Evolutionary conservation across 805 yeast genomes (phyloP).

Genomic region (Nakazawaea sp.): DNA sequence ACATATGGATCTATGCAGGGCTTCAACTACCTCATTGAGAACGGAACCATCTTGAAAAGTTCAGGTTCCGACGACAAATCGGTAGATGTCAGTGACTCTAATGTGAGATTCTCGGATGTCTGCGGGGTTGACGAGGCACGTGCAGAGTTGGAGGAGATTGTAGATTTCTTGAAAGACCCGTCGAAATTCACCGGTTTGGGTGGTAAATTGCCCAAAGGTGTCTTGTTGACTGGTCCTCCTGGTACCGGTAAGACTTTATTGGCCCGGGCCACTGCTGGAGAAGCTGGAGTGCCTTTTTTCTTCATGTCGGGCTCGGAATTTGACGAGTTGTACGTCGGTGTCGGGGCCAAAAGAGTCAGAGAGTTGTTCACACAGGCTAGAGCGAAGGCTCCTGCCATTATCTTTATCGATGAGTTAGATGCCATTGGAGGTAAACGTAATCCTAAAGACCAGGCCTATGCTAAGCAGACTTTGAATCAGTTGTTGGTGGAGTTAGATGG

Average conservation of each 20-base stretch:
- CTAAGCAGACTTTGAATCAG: constrained; percentile 95
- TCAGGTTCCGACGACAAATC: constrained; percentile 70
- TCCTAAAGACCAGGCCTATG: constrained; percentile 96
- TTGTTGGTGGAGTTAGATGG: constrained; percentile 95
- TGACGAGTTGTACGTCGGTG: constrained; percentile 97
- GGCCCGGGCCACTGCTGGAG: constrained; percentile 98
- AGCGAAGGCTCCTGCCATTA: constrained; percentile 92
- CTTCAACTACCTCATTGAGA: constrained; percentile 73
- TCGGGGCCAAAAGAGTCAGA: constrained; percentile 96
- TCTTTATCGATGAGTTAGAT: constrained; percentile 95
- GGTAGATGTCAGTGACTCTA: constrained; percentile 77
- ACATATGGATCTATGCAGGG: constrained; percentile 79
- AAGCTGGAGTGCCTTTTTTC: constrained; percentile 97
- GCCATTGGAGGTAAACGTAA: constrained; percentile 98
- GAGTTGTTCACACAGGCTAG: constrained; percentile 91
- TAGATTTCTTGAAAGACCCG: constrained; percentile 95
- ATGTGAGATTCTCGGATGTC: constrained; percentile 87
- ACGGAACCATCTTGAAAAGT: constrained; percentile 72
- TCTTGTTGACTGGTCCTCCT: constrained; percentile 94
- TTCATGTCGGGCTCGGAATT: constrained; percentile 98
- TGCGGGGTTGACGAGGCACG: constrained; percentile 98
- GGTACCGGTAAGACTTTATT: constrained; percentile 97
- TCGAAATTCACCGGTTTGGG: constrained; percentile 94
- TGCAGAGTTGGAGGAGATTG: constrained; percentile 94
- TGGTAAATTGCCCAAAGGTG: constrained; percentile 97